Evolutionary conservation across 2,329 filamentous ascomycete genomes (phyloP).

Genomic region (Aspergillus eucalypticola): DNA sequence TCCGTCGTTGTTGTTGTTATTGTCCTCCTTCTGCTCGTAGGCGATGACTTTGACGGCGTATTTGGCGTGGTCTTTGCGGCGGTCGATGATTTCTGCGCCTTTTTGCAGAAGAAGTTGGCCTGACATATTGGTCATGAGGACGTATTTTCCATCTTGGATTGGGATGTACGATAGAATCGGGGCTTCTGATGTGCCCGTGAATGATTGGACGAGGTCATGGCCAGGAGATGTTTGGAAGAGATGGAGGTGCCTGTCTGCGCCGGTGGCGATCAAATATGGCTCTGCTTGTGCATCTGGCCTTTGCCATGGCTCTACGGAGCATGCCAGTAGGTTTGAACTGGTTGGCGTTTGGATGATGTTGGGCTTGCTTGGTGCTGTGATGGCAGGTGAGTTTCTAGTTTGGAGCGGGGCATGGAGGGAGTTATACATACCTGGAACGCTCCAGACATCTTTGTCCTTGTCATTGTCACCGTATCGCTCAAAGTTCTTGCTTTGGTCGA

Average conservation of each 20-base stretch:
- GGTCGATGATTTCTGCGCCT: constrained; percentile 45
- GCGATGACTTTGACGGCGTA: constrained; percentile 57
- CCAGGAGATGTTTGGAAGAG: constrained; percentile 37
- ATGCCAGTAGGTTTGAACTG: constrained; percentile 55
- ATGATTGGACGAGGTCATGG: constrained; percentile 26
- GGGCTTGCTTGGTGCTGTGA: constrained; percentile 50
- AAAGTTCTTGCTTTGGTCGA: constrained; percentile 57
- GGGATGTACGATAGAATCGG: constrained; percentile 56
- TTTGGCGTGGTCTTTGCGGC: constrained; percentile 59
- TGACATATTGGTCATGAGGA: constrained; percentile 61
- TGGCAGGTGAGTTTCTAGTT: constrained; percentile 11
- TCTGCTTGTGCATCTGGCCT: constrained; percentile 4
- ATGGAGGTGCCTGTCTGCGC: constrained; percentile 52
- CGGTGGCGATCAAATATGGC: constrained; percentile 46
- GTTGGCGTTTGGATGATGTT: constrained; percentile 46
- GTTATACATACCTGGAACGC: constrained; percentile 40
- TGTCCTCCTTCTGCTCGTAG: constrained; percentile 31
- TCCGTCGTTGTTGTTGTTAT: constrained; percentile 10
- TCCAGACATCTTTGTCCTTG: constrained; percentile 48
- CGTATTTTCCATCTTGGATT: constrained; percentile 42
- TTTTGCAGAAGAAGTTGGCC: constrained; percentile 56
- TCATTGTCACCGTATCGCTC: constrained; percentile 56
- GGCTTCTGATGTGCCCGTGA: constrained; percentile 33
- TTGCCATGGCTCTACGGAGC: constrained; percentile 45
- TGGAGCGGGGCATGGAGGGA: too few species aligned